Conservation (phyloP, 2,329 filamentous ascomycete genomes). For the Emericellopsis cladophorae region DNA sequence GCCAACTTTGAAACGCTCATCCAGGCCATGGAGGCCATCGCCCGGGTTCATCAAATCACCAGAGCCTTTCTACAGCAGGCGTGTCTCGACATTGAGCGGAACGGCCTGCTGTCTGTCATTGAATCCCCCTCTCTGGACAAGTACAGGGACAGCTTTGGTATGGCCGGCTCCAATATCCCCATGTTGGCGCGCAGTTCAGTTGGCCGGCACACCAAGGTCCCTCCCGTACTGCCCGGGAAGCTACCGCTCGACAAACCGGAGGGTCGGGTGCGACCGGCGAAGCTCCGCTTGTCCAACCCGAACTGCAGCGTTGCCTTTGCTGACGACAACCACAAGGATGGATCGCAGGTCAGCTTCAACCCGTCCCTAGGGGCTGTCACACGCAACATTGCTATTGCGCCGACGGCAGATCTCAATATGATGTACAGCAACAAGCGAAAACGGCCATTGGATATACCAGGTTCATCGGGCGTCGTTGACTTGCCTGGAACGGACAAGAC, state of each 20-base stretch:
- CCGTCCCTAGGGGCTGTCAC: conserved; percentile 18
- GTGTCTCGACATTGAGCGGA: conserved; percentile 62
- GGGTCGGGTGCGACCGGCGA: conserved; percentile 4
- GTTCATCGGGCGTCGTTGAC: no score
- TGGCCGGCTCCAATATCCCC: conserved; percentile 26
- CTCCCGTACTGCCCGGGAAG: conserved; percentile 30
- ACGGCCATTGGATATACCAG: conserved; percentile 14
- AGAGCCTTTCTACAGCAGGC: conserved; percentile 77
- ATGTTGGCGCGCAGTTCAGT: conserved; percentile 31
- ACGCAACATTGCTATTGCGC: conserved; percentile 12
- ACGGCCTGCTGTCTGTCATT: conserved; percentile 23
- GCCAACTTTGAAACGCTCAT: conserved; percentile 62
- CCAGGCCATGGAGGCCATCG: conserved; percentile 64
- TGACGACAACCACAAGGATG: neutral
- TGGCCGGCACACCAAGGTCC: conserved; percentile 24
- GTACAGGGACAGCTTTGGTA: conserved; percentile 15
- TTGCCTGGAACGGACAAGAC: neutral
- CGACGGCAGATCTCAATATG: neutral
- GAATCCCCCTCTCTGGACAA: conserved; percentile 20
- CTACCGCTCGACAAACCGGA: conserved; percentile 20
- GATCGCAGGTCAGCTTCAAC: conserved; percentile 12
- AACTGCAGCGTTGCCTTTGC: neutral
- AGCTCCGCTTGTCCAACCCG: conserved; percentile 1
- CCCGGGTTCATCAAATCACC: conserved; percentile 61
- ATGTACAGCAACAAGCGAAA: conserved; percentile 9